phyloP scores from a whole-genome alignment of 257 asterid species.

The Euphrasia confusa region DNA sequence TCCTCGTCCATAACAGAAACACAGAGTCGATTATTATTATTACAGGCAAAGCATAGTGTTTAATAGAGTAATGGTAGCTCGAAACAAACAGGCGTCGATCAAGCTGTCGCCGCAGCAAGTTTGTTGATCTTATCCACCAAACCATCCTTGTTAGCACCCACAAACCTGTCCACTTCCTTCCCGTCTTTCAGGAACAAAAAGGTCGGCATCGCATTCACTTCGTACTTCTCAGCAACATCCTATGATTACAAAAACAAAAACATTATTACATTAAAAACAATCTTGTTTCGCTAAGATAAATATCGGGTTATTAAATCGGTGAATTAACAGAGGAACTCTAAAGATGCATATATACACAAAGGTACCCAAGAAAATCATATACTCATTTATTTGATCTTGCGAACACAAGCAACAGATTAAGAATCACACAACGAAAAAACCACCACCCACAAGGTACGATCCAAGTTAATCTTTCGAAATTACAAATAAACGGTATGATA shows the following conservation, averaged over 20 bases:
- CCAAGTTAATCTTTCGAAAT: no score
- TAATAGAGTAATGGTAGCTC: neutral
- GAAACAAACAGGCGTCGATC: neutral
- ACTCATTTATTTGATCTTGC: no score
- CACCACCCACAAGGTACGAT: no score
- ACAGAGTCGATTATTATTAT: no score
- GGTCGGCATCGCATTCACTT: neutral
- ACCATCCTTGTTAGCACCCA: slow-evolving; percentile 1
- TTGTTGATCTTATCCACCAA: neutral
- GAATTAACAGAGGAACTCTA: no score
- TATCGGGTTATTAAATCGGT: no score
- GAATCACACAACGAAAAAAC: no score
- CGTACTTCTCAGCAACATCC: neutral
- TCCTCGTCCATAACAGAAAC: no score
- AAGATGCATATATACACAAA: no score
- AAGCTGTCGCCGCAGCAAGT: neutral
- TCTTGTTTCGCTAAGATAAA: neutral
- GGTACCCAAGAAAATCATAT: no score
- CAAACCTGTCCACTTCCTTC: neutral
- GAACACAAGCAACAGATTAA: no score
- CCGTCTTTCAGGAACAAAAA: neutral
- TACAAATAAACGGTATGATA: no score
- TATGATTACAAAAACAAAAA: neutral
- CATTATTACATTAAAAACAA: neutral
- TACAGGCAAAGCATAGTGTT: neutral